Base-by-base conservation (phyloP, 192 early-diverging fungal genomes). In the Dissophora ornata region DNA sequence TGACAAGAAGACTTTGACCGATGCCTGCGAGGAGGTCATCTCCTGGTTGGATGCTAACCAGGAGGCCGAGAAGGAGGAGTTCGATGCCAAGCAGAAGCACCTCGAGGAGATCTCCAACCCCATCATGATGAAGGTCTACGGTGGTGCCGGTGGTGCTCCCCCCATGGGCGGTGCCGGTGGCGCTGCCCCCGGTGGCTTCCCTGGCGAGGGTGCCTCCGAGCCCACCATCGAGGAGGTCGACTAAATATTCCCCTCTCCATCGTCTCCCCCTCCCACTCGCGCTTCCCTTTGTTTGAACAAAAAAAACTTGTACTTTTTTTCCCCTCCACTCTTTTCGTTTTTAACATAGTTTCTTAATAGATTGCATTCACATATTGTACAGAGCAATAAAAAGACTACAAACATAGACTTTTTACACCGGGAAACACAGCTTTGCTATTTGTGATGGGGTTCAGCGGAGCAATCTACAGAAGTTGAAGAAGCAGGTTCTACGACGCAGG, bases 61-160 rank as follows among this genome's bases (percentile, higher is more conserved):
- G 71, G 97, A 98, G 86, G 97, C 93, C 52, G 90, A 92, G 79
- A 99, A 96, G 89, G 96, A 98, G 83, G 97, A 99, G 89, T 98
- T 93, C 81, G 96, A 98, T 84, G 70, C 86, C 78, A 89, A 89
- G 80, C 94, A 96, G 86, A 98, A 97, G 91, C 91, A 95, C 69
- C 88, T 99, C 53, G 95, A 98, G 86, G 87, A 87, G 71, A 68
- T 93, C 62, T 95, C 95, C 71, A 96, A 97, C 90, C 96, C 96
- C 70, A 97, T 99, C 89, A 98, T 98, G 93, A 91, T 84, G 81
- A 95, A 93, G 86, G 79, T 99, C 80, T 98, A 99, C 87, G 88
- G 91, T 80, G 85, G 79, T 62, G 89, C 80, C 46, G 94, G 89
- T 55, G 95, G 85, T 84, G 82, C 71, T 77, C 84, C 84, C 61